These are phyloP conservation scores for Fusarium heterosporum DNA, from an alignment of 2,329 filamentous ascomycete species.

Conservation along the genomic window DNA sequence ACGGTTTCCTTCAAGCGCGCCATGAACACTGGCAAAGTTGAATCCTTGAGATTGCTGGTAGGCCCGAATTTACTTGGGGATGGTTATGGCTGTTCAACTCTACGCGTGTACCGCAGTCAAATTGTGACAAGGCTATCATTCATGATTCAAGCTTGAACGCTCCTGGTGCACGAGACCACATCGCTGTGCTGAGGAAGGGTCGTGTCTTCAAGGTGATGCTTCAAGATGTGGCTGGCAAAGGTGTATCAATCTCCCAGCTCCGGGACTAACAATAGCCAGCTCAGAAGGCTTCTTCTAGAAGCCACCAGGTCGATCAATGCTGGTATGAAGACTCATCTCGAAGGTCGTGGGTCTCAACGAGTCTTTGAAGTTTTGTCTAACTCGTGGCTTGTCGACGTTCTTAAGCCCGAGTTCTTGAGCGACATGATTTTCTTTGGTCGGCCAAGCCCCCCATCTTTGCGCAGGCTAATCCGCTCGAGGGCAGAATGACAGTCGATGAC, in stretches of 20 bases:
- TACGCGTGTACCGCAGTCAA: neutral
- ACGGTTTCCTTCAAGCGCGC: neutral
- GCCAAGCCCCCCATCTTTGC: neutral
- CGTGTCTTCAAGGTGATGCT: slow-evolving; percentile 7
- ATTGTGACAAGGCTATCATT: neutral
- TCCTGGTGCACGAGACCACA: neutral
- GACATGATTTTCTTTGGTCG: slow-evolving; percentile 4
- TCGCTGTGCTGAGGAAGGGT: slow-evolving; percentile 6
- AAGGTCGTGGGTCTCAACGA: neutral
- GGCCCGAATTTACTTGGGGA: slow-evolving; percentile 1
- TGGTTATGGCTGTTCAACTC: slow-evolving; percentile 6
- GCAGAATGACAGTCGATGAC: neutral
- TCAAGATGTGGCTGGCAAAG: neutral
- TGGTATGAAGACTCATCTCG: neutral
- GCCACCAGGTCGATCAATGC: slow-evolving; percentile 3
- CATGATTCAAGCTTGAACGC: neutral
- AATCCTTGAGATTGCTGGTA: slow-evolving; percentile 4
- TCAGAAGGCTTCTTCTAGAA: neutral
- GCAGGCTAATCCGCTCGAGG: neutral
- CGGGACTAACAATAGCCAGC: neutral
- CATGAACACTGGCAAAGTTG: neutral
- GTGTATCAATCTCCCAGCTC: neutral
- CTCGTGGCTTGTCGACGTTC: neutral
- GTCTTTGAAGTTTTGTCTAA: slow-evolving; percentile 4
- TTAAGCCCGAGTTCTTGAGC: neutral